A percentile compares a stretch with the other conserved stretches of the same genome.
These are phyloP conservation scores for Cadophora sp. DNA, from an alignment of 2,329 filamentous ascomycete genomes.

Conservation along the genomic window DNA sequence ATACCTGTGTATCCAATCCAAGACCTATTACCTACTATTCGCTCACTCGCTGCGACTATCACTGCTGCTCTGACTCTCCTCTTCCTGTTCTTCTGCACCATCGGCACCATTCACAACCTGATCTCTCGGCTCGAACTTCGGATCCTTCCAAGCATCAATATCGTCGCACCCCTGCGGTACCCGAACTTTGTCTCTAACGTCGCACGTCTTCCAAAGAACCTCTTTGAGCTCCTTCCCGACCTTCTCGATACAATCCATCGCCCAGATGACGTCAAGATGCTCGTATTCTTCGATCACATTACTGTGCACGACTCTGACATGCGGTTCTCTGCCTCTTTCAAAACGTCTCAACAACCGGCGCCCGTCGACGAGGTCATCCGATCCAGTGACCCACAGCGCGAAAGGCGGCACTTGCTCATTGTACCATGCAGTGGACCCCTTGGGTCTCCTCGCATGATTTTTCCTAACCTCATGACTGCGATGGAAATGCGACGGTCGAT, in stretches of 20 bases:
- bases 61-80: slow-evolving; percentile 20
- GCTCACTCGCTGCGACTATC: slow-evolving; percentile 6
- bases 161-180: slow-evolving; percentile 42
- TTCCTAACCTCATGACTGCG: slow-evolving; percentile 38
- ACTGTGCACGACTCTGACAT: slow-evolving; percentile 79
- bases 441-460: slow-evolving; percentile 48
- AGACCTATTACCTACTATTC: not conserved
- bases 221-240: slow-evolving; percentile 83
- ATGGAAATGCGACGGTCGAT: not conserved
- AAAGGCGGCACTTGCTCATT: slow-evolving; percentile 79
- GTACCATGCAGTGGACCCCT: slow-evolving; percentile 77
- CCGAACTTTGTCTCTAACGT: slow-evolving; percentile 38
- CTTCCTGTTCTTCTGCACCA: not conserved
- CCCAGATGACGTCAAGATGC: slow-evolving; percentile 95
- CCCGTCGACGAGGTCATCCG: slow-evolving; percentile 86
- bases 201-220: slow-evolving; percentile 81
- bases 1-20: no score
- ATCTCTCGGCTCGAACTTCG: slow-evolving; percentile 8
- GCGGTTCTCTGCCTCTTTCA: slow-evolving; percentile 77
- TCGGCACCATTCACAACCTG: not conserved
- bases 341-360: slow-evolving; percentile 75
- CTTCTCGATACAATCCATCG: slow-evolving; percentile 84
- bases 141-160: slow-evolving; percentile 37
- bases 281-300: slow-evolving; percentile 89
- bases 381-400: slow-evolving; percentile 86